These are phyloP conservation scores for Apium graveolens DNA, from an alignment of 129 eudicot genomes.

Conservation along the genomic window DNA sequence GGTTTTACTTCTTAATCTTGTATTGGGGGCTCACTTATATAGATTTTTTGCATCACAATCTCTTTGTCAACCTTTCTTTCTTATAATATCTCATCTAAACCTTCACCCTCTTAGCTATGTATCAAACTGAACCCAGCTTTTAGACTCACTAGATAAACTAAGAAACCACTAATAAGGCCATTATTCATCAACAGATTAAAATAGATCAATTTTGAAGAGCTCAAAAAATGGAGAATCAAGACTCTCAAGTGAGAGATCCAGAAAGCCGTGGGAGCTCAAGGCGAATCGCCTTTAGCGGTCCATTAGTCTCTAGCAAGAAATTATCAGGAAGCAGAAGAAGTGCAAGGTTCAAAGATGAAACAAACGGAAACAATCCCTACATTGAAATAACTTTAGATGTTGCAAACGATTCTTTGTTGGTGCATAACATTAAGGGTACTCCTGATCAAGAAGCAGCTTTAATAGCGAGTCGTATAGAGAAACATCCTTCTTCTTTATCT, in stretches of 20 bases:
- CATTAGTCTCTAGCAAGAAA: conserved; percentile 9
- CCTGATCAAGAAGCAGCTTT: conserved; percentile 23
- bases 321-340: not conserved
- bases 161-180: not conserved
- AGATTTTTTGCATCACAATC: not conserved
- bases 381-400: conserved; percentile 30
- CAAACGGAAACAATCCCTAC: conserved; percentile 5
- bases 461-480: conserved; percentile 19
- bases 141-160: not conserved
- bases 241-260: not conserved
- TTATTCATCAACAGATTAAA: not conserved
- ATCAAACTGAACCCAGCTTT: not conserved
- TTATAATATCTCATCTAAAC: not conserved
- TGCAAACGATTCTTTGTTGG: conserved; percentile 14
- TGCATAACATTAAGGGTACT: conserved; percentile 19
- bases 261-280: conserved; percentile 4
- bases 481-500: conserved; percentile 7
- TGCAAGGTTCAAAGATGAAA: conserved; percentile 15
- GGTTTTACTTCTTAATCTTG: not conserved
- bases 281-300: conserved; percentile 12
- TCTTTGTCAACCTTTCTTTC: conserved; percentile 1
- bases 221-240: conserved; percentile 17
- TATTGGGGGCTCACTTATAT: not conserved
- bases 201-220: not conserved
- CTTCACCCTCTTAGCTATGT: not conserved